Evolutionary conservation across 2,329 filamentous ascomycete genomes (phyloP), one percentile per base, ranked within the genome.

Genomic region (Helminthosporium solani): DNA sequence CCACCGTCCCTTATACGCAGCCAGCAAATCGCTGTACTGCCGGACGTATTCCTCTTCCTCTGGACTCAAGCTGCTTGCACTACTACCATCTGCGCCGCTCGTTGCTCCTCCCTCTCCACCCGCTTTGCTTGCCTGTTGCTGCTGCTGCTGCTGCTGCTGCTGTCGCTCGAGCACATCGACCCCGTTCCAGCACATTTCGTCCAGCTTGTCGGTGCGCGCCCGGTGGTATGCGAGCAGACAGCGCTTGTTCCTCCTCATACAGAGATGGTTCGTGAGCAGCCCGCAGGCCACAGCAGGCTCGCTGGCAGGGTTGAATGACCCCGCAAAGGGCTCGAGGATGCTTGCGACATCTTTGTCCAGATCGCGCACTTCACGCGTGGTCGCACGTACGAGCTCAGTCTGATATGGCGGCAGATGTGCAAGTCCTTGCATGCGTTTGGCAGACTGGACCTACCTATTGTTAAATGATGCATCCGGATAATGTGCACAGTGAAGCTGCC

Each of bases 1-100:
- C 92, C 92, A 99, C 63, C 96, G 90, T 1, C 94, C 94, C 70
- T 99, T 99, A 72, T 95, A 96, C 2, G 90, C 89, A n/a, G 92
- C 90, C 44, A 99, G 75, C 56, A 99, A 77, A 63, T 99, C 91
- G 54, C 87, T 86, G 66, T 96, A 99, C 63, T 91, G 86, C 49
- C 92, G 81, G 46, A 96, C 88, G 64, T 96, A 99, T 60, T 97
- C 94, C 70, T 96, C 91, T 70, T 99, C 94, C 67, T 97, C 92
- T 0, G 94, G 91, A 61, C 90, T 96, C 48, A 97, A 75, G 61
- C 88, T 92, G 74, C 86, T 92, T 48, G 84, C 70, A 33, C 67
- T 83, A 7, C 25, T n/a, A 12, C 28, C 28, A 21, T 72, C 75
- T 44, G 82, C 78, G 8, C 58, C 57, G 18, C 72, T 74, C 46